Conservation (phyloP, 352 stramenopile genomes). For the Pythium oligandrum region DNA sequence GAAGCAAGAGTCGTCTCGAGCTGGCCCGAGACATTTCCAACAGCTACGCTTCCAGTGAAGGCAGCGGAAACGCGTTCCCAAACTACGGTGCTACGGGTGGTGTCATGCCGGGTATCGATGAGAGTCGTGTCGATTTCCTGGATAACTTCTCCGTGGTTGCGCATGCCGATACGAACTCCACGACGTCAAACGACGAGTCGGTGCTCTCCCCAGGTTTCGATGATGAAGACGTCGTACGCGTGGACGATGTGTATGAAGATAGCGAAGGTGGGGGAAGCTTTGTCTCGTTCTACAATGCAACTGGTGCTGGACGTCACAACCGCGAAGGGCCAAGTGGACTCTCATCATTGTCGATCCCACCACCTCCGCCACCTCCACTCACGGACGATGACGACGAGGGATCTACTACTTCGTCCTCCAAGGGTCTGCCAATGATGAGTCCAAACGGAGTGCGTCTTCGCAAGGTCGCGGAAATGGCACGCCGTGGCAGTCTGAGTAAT, state of each 20-base stretch:
- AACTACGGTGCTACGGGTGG: conserved; percentile 46
- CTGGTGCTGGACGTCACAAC: conserved; percentile 19
- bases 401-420: conserved; percentile 50
- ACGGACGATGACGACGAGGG: conserved; percentile 69
- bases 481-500: conserved; percentile 69
- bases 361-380: conserved; percentile 52
- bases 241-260: conserved; percentile 45
- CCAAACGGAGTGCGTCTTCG: conserved; percentile 67
- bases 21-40: conserved; percentile 59
- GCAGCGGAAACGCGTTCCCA: conserved; percentile 25
- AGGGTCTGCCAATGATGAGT: conserved; percentile 78
- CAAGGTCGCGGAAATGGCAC: conserved; percentile 75
- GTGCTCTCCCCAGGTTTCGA: no score
- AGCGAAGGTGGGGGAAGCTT: conserved; percentile 65
- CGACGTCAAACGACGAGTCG: conserved; percentile 50
- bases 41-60: conserved; percentile 37
- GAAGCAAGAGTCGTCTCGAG: conserved; percentile 81
- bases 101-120: conserved; percentile 71
- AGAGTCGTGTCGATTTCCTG: conserved; percentile 38
- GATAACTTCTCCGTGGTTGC: conserved; percentile 35
- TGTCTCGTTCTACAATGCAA: conserved; percentile 76
- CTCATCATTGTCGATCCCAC: conserved; percentile 51
- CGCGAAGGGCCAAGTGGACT: conserved; percentile 30
- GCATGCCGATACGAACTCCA: conserved; percentile 41
- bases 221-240: no score